Evolutionary conservation across 805 yeast genomes (phyloP).

Genomic region (Ogataea allantospora): DNA sequence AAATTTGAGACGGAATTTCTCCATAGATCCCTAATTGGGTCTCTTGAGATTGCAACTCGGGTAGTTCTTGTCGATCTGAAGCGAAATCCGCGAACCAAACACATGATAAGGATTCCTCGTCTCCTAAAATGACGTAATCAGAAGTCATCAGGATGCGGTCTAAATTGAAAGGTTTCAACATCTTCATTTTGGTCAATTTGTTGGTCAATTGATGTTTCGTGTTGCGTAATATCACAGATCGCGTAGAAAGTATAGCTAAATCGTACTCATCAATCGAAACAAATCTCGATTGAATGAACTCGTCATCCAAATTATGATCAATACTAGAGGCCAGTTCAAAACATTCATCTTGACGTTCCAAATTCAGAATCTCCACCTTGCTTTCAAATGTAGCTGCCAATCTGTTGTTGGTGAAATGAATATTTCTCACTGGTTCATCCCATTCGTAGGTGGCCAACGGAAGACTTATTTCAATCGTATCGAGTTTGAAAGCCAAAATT

Average conservation of each 20-base stretch:
- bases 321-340: slow-evolving; percentile 17
- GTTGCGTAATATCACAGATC: slow-evolving; percentile 24
- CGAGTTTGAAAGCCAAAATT: slow-evolving; percentile 14
- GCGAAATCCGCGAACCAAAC: slow-evolving; percentile 5
- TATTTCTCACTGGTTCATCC: slow-evolving; percentile 14
- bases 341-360: slow-evolving; percentile 12
- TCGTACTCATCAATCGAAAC: slow-evolving; percentile 16
- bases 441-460: slow-evolving; percentile 14
- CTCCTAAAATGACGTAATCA: slow-evolving; percentile 3
- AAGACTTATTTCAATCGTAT: slow-evolving; percentile 1
- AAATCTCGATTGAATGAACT: slow-evolving; percentile 22
- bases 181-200: slow-evolving; percentile 6
- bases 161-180: neutral
- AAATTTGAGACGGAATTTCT: slow-evolving; percentile 1
- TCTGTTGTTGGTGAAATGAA: slow-evolving; percentile 21
- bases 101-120: slow-evolving; percentile 1
- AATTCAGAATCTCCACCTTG: slow-evolving; percentile 20
- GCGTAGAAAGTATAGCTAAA: slow-evolving; percentile 25
- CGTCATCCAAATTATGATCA: slow-evolving; percentile 17
- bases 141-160: slow-evolving; percentile 6
- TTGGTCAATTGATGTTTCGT: slow-evolving; percentile 3
- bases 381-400: slow-evolving; percentile 19
- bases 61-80: slow-evolving; percentile 1
- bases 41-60: neutral
- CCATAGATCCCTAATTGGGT: slow-evolving; percentile 3